A percentile compares a stretch with the other conserved stretches of the same genome.
These are phyloP conservation scores for Trichoderma arundinaceum DNA, from an alignment of 2,329 filamentous ascomycete species.

Conservation along the genomic window DNA sequence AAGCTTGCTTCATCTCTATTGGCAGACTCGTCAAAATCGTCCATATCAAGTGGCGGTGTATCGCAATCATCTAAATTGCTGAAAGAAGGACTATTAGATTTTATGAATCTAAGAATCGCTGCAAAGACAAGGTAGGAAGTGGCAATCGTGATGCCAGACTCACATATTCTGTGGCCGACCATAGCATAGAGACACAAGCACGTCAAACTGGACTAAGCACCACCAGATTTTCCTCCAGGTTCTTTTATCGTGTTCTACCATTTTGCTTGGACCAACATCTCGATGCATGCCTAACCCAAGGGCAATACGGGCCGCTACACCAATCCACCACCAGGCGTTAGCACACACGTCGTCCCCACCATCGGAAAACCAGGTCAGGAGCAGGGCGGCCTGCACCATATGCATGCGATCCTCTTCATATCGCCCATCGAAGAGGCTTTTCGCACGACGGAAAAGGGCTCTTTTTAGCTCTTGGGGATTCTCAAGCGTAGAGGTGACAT, in stretches of 20 bases:
- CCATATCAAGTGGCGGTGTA: neutral
- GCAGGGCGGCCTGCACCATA: conserved; percentile 55
- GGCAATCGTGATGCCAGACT: neutral
- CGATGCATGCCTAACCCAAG: conserved; percentile 51
- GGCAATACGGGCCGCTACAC: neutral
- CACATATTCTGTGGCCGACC: conserved; percentile 27
- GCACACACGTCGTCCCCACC: conserved; percentile 53
- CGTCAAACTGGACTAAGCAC: conserved; percentile 32
- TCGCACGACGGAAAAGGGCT: conserved; percentile 35
- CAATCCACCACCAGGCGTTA: neutral
- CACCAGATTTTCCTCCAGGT: conserved; percentile 32
- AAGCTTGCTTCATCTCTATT: neutral
- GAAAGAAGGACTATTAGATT: neutral
- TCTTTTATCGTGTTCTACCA: conserved; percentile 22
- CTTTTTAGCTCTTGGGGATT: neutral
- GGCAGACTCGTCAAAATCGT: neutral
- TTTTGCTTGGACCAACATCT: conserved; percentile 32
- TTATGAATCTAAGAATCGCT: too few relatives aligned
- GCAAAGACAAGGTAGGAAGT: neutral
- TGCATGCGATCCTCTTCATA: conserved; percentile 56
- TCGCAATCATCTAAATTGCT: neutral
- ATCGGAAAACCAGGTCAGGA: conserved; percentile 58
- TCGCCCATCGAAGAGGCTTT: conserved; percentile 56
- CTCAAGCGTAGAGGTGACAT: neutral
- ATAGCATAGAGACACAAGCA: conserved; percentile 27